Base-by-base conservation (phyloP, 345 rosid species). In the Aurinia saxatilis region DNA sequence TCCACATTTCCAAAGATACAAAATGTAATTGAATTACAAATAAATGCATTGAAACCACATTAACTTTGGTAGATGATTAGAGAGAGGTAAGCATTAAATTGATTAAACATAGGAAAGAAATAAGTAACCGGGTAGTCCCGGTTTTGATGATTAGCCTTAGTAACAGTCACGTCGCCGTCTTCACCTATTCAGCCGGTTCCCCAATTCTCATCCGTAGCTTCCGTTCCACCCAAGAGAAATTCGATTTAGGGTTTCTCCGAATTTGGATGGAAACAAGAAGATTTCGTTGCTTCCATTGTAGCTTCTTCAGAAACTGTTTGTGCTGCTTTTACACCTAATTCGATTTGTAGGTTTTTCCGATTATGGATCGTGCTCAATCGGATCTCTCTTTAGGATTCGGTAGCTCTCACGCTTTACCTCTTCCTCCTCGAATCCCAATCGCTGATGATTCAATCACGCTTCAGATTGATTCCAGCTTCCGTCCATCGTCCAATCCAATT, bases 361-460 rank as follows among this genome's bases (percentile, higher is more conserved):
- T 18, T 19, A 76, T 80, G 81, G 79, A 77, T 37, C 76, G 75
- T 41, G 51, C 75, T 38, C 72, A 70, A 34, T 79, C 83, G 5
- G 70, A 66, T 65, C 77, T 77, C 60, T 71, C 82, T 0, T 66
- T 83, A 5, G 79, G 80, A n/a, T 73, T 79, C 35, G 60, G 57
- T n/a, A 65, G 40, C 41, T 57, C 78, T 5, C 68, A 70, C 45
- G 57, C 68, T 1, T 73, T 77, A 3, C 65, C 78, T 0, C 10
- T 63, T 5, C 65, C 70, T 14, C 57, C 77, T 16, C 57, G 73
- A 33, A 51, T 65, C 39, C 73, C 60, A 9, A 63, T 79, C 12
- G 78, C 70, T 19, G 86, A 79, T 15, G 84, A 77, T 31, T 75
- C 84, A 1, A 72, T 76, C 57, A 68, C 80, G 29, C 78, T 75